phyloP scores from a whole-genome alignment of 257 asterid species.

The Solanum chiquidenum region DNA sequence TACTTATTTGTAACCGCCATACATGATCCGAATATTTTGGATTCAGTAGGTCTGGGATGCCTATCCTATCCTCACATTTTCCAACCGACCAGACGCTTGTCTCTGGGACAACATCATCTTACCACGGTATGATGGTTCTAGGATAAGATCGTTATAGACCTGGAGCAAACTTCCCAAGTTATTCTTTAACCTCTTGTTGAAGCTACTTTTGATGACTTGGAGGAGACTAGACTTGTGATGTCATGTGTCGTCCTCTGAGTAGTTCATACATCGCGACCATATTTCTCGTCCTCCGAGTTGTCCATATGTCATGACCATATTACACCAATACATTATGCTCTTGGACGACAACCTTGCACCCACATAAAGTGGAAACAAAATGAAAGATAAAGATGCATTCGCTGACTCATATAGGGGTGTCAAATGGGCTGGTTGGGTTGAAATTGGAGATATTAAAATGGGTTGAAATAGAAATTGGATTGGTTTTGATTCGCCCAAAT shows the following conservation, averaged over 20 bases:
- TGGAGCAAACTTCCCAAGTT: not conserved
- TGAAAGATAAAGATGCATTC: no score
- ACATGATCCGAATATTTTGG: not conserved
- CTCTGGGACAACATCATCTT: not conserved
- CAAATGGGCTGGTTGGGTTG: no score
- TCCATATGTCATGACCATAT: not conserved
- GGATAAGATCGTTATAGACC: not conserved
- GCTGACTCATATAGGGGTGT: no score
- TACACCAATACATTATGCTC: not conserved
- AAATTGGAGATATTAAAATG: no score
- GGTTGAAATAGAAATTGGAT: no score
- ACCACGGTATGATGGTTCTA: not conserved
- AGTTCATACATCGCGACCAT: no score
- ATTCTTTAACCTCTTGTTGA: not conserved
- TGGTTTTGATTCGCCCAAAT: no score
- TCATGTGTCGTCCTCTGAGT: not conserved
- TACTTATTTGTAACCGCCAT: not conserved
- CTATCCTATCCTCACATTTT: not conserved
- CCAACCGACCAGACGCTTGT: not conserved
- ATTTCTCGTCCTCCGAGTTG: not conserved
- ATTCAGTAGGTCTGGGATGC: not conserved
- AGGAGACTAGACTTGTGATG: not conserved
- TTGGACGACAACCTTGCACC: no score
- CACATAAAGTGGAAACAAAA: no score
- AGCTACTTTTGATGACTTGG: not conserved